Conservation (phyloP, 768 basidiomycete genomes). For the Tricholoma flavovirens region DNA sequence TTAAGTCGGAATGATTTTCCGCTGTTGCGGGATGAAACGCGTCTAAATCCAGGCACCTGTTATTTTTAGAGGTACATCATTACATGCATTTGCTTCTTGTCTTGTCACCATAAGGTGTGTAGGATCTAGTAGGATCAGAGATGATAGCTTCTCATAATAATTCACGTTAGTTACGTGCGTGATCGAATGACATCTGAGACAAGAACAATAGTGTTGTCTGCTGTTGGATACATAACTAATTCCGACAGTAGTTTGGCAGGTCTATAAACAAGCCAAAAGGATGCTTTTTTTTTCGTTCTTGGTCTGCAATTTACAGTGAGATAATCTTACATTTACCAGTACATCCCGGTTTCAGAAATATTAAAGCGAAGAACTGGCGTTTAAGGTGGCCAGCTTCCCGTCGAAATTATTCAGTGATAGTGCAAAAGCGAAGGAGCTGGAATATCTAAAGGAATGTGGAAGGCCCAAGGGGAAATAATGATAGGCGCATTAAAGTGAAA, state of each 20-base stretch:
- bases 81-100: too few species aligned
- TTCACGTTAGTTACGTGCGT: too few species aligned
- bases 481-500: slow-evolving; percentile 12
- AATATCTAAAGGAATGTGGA: slow-evolving; percentile 24
- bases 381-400: slow-evolving; percentile 17
- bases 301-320: not conserved
- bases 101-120: too few species aligned
- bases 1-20: not conserved
- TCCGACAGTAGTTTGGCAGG: not conserved
- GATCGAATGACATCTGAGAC: too few species aligned
- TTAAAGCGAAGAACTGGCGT: slow-evolving; percentile 10
- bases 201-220: not conserved
- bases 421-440: not conserved
- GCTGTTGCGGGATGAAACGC: not conserved
- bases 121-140: too few species aligned
- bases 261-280: too few species aligned
- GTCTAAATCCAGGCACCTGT: too few species aligned
- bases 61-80: not conserved
- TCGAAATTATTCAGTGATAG: slow-evolving; percentile 6
- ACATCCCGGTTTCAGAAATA: slow-evolving; percentile 9
- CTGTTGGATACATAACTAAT: not conserved
- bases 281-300: slow-evolving; percentile 6
- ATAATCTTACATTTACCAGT: slow-evolving; percentile 1
- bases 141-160: too few species aligned
- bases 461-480: slow-evolving; percentile 14